Conservation (phyloP, 2,329 filamentous ascomycete species). For the Didymella segeticola region DNA sequence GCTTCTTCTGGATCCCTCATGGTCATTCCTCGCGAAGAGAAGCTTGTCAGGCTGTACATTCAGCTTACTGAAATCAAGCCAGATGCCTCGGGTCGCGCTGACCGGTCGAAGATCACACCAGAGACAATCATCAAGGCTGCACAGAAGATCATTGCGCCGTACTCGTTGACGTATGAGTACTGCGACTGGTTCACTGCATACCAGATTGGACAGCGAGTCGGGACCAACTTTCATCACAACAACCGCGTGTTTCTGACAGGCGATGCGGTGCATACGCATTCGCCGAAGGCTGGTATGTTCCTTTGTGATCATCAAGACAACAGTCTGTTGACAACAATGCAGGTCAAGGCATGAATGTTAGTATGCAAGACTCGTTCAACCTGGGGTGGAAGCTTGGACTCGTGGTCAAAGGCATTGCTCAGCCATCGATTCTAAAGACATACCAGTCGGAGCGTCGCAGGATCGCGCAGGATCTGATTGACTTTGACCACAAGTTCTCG, state of each 20-base stretch:
- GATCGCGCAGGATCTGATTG: constrained; percentile 71
- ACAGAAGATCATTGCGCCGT: constrained; percentile 70
- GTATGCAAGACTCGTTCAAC: constrained; percentile 71
- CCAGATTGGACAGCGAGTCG: constrained; percentile 71
- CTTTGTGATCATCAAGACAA: neutral
- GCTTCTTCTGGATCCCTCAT: constrained; percentile 65
- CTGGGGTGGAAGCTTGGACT: constrained; percentile 64
- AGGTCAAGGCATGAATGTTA: constrained; percentile 68
- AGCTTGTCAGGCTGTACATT: constrained; percentile 69
- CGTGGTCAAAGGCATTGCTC: constrained; percentile 54
- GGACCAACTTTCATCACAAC: constrained; percentile 61
- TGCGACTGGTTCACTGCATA: constrained; percentile 74
- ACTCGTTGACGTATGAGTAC: constrained; percentile 68
- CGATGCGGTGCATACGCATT: constrained; percentile 66
- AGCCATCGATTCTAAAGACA: constrained; percentile 56
- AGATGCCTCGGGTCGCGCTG: constrained; percentile 55
- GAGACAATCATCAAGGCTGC: constrained; percentile 69
- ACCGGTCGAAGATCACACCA: constrained; percentile 68
- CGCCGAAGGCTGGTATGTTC: constrained; percentile 68
- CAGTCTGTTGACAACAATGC: neutral
- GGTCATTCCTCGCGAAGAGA: constrained; percentile 70
- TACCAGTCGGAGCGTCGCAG: constrained; percentile 62
- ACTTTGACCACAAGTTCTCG: constrained; percentile 58
- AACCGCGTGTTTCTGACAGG: constrained; percentile 73
- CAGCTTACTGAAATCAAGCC: constrained; percentile 62